Base-by-base conservation (phyloP, 192 early-diverging fungal species). In the Coemansia sp. region DNA sequence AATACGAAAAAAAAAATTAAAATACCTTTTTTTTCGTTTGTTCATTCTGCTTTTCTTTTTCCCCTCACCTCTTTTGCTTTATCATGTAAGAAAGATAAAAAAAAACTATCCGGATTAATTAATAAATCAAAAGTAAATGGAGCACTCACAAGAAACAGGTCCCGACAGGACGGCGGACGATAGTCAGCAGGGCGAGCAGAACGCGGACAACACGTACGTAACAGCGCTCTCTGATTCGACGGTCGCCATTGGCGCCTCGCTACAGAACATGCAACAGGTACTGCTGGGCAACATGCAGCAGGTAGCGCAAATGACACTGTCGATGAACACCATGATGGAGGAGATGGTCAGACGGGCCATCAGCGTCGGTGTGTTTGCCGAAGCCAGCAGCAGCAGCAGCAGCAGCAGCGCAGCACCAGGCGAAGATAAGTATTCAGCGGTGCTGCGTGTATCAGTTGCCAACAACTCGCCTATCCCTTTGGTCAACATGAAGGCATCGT, bases 261-360 rank as follows among this genome's bases (percentile, higher is more conserved):
- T 81, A 3, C 79, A 75, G 52, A 67, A 53, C 17, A 81, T 81
- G 79, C 79, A 81, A 54, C 62, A 60, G 9, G 66, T 56, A 17
- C 56, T 81, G 6, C 6, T 81, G 5, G 70, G 67, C 49, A 81
- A 81, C 65, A 65, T 81, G 73, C 73, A 73, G 48, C 79, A 75
- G 61, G 79, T 74, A 8, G 73, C 67, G 22, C 73, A 70, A 64
- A 69, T 81, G 79, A 81, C 70, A 15, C 45, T 67, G 46, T 75
- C 79, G 34, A 75, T 81, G 79, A 81, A 81, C 53, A 58, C 50
- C 23, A 81, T 81, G 79, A 81, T 81, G 79, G 79, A 81, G 61
- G 79, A 81, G 34, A 62, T 81, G 13, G 73, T 81, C 17, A 52
- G 55, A 45, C 65, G 73, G 11, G 70, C 79, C 4, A 57, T 81